phyloP scores from a whole-genome alignment of 176 grass and related monocot genomes.

The Aegilops tauschii region DNA sequence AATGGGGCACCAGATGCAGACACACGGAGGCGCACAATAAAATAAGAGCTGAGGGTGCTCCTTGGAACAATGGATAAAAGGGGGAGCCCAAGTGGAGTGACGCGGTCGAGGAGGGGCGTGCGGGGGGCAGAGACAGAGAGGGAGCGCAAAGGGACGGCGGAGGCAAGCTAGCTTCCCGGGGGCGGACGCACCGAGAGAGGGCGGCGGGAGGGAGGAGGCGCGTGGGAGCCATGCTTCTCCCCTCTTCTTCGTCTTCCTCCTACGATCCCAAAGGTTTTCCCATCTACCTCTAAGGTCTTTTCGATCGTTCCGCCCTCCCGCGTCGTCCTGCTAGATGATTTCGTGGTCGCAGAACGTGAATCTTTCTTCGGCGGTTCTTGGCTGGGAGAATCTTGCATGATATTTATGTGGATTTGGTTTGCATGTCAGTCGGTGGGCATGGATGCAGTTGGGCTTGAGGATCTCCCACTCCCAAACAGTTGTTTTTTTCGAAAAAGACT shows the following conservation, averaged over 20 bases:
- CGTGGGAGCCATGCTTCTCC: constrained; percentile 47
- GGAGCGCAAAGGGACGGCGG: constrained; percentile 28
- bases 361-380: not conserved
- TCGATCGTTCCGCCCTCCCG: not conserved
- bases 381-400: constrained; percentile 16
- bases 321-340: not conserved
- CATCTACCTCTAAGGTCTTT: not conserved
- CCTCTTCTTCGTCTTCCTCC: constrained; percentile 38
- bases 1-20: constrained; percentile 11
- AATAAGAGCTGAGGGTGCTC: constrained; percentile 1
- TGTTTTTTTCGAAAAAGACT: not conserved
- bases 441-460: constrained; percentile 3
- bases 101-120: constrained; percentile 33
- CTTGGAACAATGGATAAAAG: constrained; percentile 24
- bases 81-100: constrained; percentile 24
- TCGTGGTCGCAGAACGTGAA: not conserved
- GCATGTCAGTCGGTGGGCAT: not conserved
- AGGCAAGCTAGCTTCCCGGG: not conserved
- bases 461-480: not conserved
- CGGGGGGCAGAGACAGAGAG: constrained; percentile 8
- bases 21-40: constrained; percentile 4
- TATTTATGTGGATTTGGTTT: constrained; percentile 2
- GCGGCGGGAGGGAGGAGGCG: not conserved
- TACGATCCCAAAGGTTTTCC: constrained; percentile 38
- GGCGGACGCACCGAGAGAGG: constrained; percentile 41